phyloP scores from a whole-genome alignment of 768 basidiomycete genomes.

The Galerina sulciceps region DNA sequence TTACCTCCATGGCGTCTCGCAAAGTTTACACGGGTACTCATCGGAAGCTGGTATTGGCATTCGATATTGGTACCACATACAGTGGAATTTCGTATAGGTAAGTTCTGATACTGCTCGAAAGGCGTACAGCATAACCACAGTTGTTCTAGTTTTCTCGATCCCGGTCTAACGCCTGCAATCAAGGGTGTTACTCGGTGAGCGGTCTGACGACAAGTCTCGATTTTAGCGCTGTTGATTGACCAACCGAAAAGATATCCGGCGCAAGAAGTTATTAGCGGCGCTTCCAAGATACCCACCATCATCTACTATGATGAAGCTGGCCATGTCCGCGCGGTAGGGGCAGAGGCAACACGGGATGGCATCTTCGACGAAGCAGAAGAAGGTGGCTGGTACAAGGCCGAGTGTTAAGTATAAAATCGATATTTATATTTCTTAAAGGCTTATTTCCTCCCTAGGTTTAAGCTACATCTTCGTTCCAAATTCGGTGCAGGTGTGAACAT shows the following conservation, averaged over 20 bases:
- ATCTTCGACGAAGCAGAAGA: conserved; percentile 44
- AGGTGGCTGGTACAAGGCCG: conserved; percentile 42
- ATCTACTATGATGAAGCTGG: conserved; percentile 49
- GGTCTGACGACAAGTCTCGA: no score
- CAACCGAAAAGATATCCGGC: conserved; percentile 15
- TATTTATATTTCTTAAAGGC: not conserved
- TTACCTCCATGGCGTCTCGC: not conserved
- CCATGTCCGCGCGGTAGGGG: conserved; percentile 43
- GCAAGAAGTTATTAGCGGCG: conserved; percentile 26
- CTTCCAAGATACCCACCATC: conserved; percentile 52
- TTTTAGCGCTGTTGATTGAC: not conserved
- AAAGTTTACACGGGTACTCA: not conserved
- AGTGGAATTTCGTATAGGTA: conserved; percentile 17
- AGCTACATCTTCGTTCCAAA: conserved; percentile 31
- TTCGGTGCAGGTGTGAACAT: conserved; percentile 17
- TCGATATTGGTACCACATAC: conserved; percentile 10
- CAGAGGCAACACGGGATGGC: conserved; percentile 45
- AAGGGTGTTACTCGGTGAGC: conserved; percentile 20
- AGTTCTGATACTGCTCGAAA: not conserved
- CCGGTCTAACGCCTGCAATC: conserved; percentile 20
- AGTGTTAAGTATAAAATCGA: conserved; percentile 33
- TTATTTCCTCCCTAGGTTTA: conserved; percentile 28
- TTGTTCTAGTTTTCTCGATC: conserved; percentile 16
- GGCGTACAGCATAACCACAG: not conserved
- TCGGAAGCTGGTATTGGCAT: not conserved